A percentile compares a stretch with the other conserved stretches of the same genome.
Conservation (phyloP, 805 yeast species). For the Torulaspora franciscae region DNA sequence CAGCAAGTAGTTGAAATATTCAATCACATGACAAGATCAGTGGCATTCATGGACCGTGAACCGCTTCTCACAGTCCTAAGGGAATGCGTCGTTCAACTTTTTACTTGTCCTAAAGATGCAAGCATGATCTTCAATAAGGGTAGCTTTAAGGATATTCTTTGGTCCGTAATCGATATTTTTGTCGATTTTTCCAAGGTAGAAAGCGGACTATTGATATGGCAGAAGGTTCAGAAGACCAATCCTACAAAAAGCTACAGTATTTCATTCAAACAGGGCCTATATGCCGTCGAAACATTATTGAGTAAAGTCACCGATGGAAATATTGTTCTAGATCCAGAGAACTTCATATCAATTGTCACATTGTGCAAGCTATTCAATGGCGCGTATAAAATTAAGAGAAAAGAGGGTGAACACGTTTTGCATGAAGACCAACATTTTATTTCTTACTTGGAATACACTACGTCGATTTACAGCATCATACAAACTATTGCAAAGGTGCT, state of each 20-base stretch:
- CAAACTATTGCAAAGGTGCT: constrained; percentile 36
- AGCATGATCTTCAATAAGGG: constrained; percentile 41
- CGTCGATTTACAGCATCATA: constrained; percentile 42
- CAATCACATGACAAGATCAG: constrained; percentile 45
- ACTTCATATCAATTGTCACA: constrained; percentile 41
- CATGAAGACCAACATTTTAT: constrained; percentile 49
- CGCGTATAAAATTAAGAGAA: constrained; percentile 50
- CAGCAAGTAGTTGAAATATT: constrained; percentile 51
- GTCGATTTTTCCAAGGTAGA: constrained; percentile 40
- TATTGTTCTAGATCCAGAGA: constrained; percentile 35
- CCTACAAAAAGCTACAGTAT: constrained; percentile 35
- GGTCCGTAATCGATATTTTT: constrained; percentile 44
- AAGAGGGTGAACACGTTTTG: constrained; percentile 65
- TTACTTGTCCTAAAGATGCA: constrained; percentile 83
- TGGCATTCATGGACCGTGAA: constrained; percentile 71
- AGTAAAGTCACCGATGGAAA: constrained; percentile 34
- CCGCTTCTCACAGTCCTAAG: constrained; percentile 77
- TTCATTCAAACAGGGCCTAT: constrained; percentile 35
- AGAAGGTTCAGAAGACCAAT: constrained; percentile 32
- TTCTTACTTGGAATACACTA: constrained; percentile 46
- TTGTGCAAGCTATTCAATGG: constrained; percentile 56
- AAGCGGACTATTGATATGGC: constrained; percentile 36
- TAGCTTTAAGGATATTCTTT: constrained; percentile 42
- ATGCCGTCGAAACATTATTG: constrained; percentile 35
- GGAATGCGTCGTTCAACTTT: constrained; percentile 74